Evolutionary conservation across 768 basidiomycete genomes (phyloP).

Genomic region (Tephrocybe sp.): DNA sequence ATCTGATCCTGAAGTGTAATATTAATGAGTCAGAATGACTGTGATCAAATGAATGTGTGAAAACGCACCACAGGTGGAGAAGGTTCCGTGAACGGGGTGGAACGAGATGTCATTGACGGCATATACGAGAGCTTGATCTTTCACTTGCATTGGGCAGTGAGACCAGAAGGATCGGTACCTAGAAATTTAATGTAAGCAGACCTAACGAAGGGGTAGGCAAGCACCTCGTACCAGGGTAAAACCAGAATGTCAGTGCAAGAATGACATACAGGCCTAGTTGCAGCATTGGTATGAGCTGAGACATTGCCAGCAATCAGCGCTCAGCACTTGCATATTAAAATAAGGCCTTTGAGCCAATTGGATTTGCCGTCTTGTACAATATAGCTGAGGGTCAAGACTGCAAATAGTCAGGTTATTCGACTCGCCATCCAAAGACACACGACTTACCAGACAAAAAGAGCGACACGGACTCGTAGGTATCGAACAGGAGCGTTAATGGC

Average conservation of each 20-base stretch:
- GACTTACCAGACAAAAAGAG: conserved; percentile 42
- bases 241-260: conserved; percentile 70
- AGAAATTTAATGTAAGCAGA: too few relatives aligned
- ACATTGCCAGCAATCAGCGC: too few relatives aligned
- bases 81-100: too few relatives aligned
- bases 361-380: conserved; percentile 83
- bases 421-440: not conserved
- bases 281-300: not conserved
- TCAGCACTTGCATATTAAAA: conserved; percentile 54
- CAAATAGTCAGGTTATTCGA: not conserved
- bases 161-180: too few relatives aligned
- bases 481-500: conserved; percentile 75
- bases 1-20: conserved; percentile 55
- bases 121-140: too few relatives aligned
- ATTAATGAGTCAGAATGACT: conserved; percentile 14
- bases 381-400: conserved; percentile 82
- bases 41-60: conserved; percentile 3
- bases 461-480: conserved; percentile 78
- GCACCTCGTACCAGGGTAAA: conserved; percentile 38
- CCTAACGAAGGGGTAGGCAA: too few relatives aligned
- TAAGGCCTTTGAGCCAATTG: conserved; percentile 86
- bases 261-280: conserved; percentile 65
- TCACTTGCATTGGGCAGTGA: too few relatives aligned
- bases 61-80: conserved; percentile 59
- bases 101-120: too few relatives aligned